Conservation (phyloP, 164 flowering plant species). For the Nymphaea thermarum region DNA sequence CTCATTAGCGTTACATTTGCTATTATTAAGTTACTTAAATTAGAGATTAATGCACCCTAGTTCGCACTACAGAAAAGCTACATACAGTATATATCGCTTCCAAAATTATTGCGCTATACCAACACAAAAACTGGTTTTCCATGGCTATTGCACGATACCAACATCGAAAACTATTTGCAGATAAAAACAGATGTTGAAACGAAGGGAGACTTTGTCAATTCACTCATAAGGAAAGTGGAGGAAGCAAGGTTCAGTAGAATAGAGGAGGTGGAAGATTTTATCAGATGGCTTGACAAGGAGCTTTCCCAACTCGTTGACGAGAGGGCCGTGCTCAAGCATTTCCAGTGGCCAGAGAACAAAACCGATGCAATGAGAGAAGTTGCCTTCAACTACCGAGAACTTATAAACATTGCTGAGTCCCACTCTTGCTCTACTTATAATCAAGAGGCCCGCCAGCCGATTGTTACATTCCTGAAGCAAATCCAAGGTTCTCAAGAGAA, state of each 20-base stretch:
- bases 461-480: constrained; percentile 26
- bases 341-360: constrained; percentile 77
- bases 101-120: no score
- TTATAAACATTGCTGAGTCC: constrained; percentile 45
- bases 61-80: no score
- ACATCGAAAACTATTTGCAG: constrained; percentile 4
- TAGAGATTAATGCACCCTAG: no score
- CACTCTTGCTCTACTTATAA: constrained; percentile 13
- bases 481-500: constrained; percentile 67
- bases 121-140: no score
- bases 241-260: constrained; percentile 35
- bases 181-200: constrained; percentile 48
- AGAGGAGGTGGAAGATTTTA: constrained; percentile 56
- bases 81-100: no score
- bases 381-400: constrained; percentile 55
- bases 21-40: no score
- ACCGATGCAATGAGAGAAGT: constrained; percentile 77
- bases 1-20: no score
- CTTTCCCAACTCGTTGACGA: constrained; percentile 63
- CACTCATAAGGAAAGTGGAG: constrained; percentile 43
- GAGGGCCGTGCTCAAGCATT: constrained; percentile 80
- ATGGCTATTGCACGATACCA: no score
- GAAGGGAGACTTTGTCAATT: constrained; percentile 40
- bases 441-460: constrained; percentile 38
- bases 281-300: constrained; percentile 66